phyloP scores from a whole-genome alignment of 495 filamentous ascomycete genomes.

The Oleoguttula mirabilis region DNA sequence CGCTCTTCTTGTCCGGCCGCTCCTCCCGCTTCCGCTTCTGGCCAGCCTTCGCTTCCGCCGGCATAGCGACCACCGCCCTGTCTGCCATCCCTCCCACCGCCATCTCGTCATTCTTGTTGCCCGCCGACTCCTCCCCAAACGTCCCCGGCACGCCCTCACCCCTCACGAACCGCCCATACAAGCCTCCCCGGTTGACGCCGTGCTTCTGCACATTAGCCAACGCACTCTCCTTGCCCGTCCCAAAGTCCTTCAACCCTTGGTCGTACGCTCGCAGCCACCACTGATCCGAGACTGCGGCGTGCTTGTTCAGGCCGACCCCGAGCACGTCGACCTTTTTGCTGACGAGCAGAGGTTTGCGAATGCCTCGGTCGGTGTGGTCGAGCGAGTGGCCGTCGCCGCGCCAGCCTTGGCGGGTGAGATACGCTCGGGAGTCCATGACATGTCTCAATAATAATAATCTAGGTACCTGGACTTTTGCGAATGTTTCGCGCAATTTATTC shows the following conservation, averaged over 20 bases:
- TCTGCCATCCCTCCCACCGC: not conserved
- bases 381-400: conserved; percentile 32
- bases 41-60: conserved; percentile 5
- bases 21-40: conserved; percentile 2
- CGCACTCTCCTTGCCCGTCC: conserved; percentile 26
- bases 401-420: conserved; percentile 31
- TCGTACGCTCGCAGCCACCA: conserved; percentile 35
- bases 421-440: conserved; percentile 29
- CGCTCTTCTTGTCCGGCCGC: not conserved
- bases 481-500: not conserved
- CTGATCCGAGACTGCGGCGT: conserved; percentile 26
- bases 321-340: conserved; percentile 29
- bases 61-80: not conserved
- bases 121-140: not conserved
- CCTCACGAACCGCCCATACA: conserved; percentile 73
- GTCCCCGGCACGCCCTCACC: conserved; percentile 65
- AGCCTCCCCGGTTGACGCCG: conserved; percentile 36
- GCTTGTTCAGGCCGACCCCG: conserved; percentile 31
- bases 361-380: conserved; percentile 25
- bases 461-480: not conserved
- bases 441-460: not conserved
- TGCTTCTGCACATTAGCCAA: conserved; percentile 25
- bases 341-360: conserved; percentile 32
- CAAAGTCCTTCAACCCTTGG: conserved; percentile 28
- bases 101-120: not conserved